A percentile compares a stretch with the other conserved stretches of the same genome.
These are phyloP conservation scores for Encephalitozoon hellem DNA, from an alignment of 371 early-diverging fungal species.

Conservation along the genomic window DNA sequence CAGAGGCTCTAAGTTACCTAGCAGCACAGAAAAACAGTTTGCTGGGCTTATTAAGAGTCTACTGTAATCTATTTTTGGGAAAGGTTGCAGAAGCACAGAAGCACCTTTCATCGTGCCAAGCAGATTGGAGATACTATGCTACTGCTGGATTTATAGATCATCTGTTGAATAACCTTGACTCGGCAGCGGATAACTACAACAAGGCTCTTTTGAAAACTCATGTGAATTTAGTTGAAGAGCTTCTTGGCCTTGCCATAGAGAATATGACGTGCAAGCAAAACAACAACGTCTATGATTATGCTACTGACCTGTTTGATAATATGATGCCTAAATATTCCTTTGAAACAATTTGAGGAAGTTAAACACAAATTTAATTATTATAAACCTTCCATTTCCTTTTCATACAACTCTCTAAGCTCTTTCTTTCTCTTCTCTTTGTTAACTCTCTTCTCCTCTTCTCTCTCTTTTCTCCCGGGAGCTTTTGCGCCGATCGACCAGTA, in stretches of 20 bases:
- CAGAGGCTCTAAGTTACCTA: constrained; percentile 24
- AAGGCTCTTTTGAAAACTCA: constrained; percentile 9
- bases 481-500: constrained; percentile 47
- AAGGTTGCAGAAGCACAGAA: constrained; percentile 32
- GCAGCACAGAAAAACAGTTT: not conserved
- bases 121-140: constrained; percentile 39
- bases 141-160: constrained; percentile 47
- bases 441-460: constrained; percentile 10
- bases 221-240: constrained; percentile 17
- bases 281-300: constrained; percentile 40
- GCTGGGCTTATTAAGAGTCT: constrained; percentile 29
- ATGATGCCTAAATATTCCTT: not conserved
- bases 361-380: constrained; percentile 10
- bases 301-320: constrained; percentile 33
- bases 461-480: not conserved
- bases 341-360: not conserved
- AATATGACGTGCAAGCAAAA: constrained; percentile 2
- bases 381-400: constrained; percentile 6
- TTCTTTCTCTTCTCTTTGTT: not conserved
- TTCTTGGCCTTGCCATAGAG: constrained; percentile 35
- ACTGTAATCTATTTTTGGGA: constrained; percentile 45
- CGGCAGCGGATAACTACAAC: constrained; percentile 37
- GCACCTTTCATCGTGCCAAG: constrained; percentile 8
- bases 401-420: constrained; percentile 14
- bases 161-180: constrained; percentile 33